Evolutionary conservation across 1,284 basidiomycete species (phyloP).

Genomic region (Trametes hirsuta): DNA sequence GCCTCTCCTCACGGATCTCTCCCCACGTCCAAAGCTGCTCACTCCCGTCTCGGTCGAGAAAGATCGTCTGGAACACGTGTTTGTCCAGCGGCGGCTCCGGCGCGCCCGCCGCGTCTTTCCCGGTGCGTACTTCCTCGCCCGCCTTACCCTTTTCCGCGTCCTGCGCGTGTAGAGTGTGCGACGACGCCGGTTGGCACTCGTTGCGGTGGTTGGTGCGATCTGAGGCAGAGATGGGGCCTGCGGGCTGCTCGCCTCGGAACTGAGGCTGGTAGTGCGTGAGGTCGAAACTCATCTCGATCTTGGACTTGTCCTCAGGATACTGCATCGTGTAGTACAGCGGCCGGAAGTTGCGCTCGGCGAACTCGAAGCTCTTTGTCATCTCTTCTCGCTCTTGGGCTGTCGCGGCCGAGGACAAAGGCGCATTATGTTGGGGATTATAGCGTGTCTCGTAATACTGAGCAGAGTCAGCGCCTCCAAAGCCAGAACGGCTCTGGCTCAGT

Average conservation of each 20-base stretch:
- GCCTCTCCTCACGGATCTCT: constrained; percentile 52
- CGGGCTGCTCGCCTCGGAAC: constrained; percentile 36
- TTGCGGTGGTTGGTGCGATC: constrained; percentile 29
- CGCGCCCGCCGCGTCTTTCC: constrained; percentile 25
- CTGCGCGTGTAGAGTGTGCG: constrained; percentile 22
- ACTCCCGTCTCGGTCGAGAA: constrained; percentile 55
- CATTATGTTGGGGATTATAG: constrained; percentile 46
- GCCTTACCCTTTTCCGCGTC: constrained; percentile 18
- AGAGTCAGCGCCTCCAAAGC: not conserved
- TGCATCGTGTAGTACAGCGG: constrained; percentile 63
- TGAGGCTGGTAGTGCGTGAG: constrained; percentile 61
- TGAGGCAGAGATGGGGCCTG: constrained; percentile 27
- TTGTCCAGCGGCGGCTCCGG: constrained; percentile 39
- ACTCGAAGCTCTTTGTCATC: constrained; percentile 44
- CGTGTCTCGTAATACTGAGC: constrained; percentile 49
- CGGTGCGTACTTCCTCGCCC: constrained; percentile 27
- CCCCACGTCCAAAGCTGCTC: constrained; percentile 53
- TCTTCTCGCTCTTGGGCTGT: constrained; percentile 40
- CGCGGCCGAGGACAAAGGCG: constrained; percentile 36
- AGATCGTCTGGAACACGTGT: constrained; percentile 71
- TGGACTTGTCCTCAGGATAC: constrained; percentile 53
- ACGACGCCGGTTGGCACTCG: constrained; percentile 21
- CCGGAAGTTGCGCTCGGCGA: constrained; percentile 52
- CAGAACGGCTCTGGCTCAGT: not conserved
- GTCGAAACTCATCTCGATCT: constrained; percentile 69